Conservation (phyloP, 345 rosid species). For the Salix viminalis region DNA sequence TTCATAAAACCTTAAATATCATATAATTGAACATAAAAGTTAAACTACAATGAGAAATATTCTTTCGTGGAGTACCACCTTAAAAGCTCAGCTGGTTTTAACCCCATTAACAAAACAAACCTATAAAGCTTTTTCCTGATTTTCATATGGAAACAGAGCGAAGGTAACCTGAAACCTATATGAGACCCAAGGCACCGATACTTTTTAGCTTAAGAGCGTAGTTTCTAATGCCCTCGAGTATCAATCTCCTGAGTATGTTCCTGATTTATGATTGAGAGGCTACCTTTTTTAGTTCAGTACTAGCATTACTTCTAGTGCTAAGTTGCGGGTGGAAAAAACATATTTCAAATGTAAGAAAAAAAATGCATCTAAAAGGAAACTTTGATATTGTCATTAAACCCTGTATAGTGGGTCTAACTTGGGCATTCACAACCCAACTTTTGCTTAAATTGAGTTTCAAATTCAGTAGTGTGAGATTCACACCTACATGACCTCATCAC, state of each 20-base stretch:
- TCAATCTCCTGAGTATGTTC: neutral
- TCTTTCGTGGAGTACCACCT: neutral
- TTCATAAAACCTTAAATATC: neutral
- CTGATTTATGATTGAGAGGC: neutral
- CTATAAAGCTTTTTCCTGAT: neutral
- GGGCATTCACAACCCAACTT: too few relatives aligned
- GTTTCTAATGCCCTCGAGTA: neutral
- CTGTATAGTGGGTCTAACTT: too few relatives aligned
- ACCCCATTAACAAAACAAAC: neutral
- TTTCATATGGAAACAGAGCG: neutral
- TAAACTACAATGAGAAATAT: neutral
- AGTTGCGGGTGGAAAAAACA: too few relatives aligned
- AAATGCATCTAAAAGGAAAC: too few relatives aligned
- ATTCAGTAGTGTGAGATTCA: too few relatives aligned
- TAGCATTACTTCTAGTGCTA: too few relatives aligned
- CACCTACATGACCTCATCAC: too few relatives aligned
- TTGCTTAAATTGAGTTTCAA: too few relatives aligned
- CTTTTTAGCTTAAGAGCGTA: neutral
- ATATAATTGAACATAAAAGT: neutral
- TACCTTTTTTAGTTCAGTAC: neutral
- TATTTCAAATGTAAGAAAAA: too few relatives aligned
- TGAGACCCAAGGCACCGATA: neutral
- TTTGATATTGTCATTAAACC: too few relatives aligned
- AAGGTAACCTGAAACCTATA: neutral
- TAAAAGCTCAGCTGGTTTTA: neutral